Base-by-base conservation (phyloP, 148 eudicot genomes). In the Dianthus caryophyllus region DNA sequence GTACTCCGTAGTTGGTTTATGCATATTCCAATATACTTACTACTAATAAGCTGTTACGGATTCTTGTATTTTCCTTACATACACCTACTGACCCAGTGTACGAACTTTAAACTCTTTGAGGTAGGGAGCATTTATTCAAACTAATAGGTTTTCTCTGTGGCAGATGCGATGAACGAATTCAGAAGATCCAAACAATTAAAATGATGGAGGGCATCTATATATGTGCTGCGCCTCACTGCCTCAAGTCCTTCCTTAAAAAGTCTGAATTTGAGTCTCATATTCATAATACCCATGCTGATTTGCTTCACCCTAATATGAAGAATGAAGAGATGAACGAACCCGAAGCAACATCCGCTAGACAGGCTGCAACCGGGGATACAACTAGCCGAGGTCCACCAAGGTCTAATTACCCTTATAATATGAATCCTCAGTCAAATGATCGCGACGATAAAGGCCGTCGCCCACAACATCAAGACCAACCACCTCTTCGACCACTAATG, bases 161-260 rank as follows among this genome's bases (percentile, higher is more conserved):
- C 87, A 94, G 99, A 46, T 94, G 99, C 66, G 90, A 88, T 68
- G 97, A 90, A 58, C 96, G 96, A 17, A 85, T 94, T 58, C 97
- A 94, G 66, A 94, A 94, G 82, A 94, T 94, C 51, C 99, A 88
- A 76, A 88, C 96, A 10, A 86, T 88, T 73, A 90, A 88, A 81
- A 72, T 90, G 89, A 83, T 86, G 89, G 99, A 94, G 74, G 97
- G 99, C 46, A 83, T 94, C 44, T 86, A 68, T 61, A 53, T 94
- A 44, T 94, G 97, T 79, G 97, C 96, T 20, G 99, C 96, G 58
- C 93, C 97, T 30, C 97, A 85, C 46, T 94, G 97, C 72, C 87
- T 94, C 69, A 94, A 88, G 64, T 90, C 99, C 47, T 94, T 86
- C 67, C 72, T 90, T 4, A 90, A 86, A 68, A 94, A 81, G 79